These are phyloP conservation scores for Gossypium gossypioides DNA, from an alignment of 441 rosid genomes.

Conservation along the genomic window DNA sequence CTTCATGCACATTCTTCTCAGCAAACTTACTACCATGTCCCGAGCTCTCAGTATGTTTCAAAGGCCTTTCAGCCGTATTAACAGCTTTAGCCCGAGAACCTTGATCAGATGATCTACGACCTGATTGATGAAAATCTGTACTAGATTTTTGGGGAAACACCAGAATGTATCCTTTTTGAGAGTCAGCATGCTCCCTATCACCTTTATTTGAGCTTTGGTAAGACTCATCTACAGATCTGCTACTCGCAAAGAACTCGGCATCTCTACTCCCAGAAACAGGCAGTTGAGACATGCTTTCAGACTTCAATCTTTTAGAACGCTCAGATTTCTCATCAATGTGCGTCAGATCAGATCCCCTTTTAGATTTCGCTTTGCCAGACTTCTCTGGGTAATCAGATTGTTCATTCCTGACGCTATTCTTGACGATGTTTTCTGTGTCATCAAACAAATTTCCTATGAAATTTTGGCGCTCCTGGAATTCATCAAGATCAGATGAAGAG, in stretches of 20 bases:
- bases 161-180: conserved; percentile 32
- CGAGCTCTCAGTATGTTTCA: conserved; percentile 37
- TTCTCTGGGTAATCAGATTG: conserved; percentile 43
- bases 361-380: conserved; percentile 37
- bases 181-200: conserved; percentile 33
- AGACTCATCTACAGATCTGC: conserved; percentile 26
- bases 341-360: conserved; percentile 37
- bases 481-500: conserved; percentile 33
- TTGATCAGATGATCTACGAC: conserved; percentile 36
- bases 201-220: conserved; percentile 33
- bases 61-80: conserved; percentile 38
- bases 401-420: conserved; percentile 39
- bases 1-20: conserved; percentile 40
- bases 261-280: conserved; percentile 38
- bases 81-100: conserved; percentile 28
- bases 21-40: conserved; percentile 36
- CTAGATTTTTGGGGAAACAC: conserved; percentile 38
- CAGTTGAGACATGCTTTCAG: conserved; percentile 34
- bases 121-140: conserved; percentile 36
- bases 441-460: conserved; percentile 76
- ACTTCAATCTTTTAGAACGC: conserved; percentile 43
- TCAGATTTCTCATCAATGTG: conserved; percentile 37
- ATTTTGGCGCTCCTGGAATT: conserved; percentile 45
- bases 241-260: conserved; percentile 27
- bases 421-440: conserved; percentile 42